Conservation (phyloP, 805 yeast genomes). For the Millerozyma miso region DNA sequence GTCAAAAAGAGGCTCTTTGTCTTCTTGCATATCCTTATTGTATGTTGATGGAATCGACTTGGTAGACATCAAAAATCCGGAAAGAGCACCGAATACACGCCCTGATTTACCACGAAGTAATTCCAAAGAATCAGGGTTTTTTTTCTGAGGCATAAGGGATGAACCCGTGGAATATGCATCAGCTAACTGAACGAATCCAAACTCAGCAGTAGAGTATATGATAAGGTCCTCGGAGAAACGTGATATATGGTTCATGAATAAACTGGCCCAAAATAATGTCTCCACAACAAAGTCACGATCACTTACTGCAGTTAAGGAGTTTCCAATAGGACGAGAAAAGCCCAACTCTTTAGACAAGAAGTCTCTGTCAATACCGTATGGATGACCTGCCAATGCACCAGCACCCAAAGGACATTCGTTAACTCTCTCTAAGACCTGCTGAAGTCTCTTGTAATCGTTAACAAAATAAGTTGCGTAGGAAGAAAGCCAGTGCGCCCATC, state of each 20-base stretch:
- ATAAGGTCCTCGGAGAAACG: constrained; percentile 92
- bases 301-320: constrained; percentile 92
- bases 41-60: constrained; percentile 98
- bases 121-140: constrained; percentile 95
- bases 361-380: constrained; percentile 97
- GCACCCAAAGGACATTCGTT: constrained; percentile 91
- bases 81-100: constrained; percentile 89
- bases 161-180: constrained; percentile 99
- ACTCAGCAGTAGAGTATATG: constrained; percentile 95
- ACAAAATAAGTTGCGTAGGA: constrained; percentile 92
- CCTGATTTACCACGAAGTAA: constrained; percentile 95
- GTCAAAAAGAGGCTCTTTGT: constrained; percentile 97
- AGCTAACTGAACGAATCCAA: constrained; percentile 87
- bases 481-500: constrained; percentile 98
- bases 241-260: constrained; percentile 94
- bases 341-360: constrained; percentile 76
- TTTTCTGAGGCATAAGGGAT: constrained; percentile 98
- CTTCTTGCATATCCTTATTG: constrained; percentile 98
- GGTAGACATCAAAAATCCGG: constrained; percentile 94
- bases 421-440: constrained; percentile 75
- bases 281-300: constrained; percentile 98
- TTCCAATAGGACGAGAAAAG: constrained; percentile 84
- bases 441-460: constrained; percentile 81
- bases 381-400: constrained; percentile 99
- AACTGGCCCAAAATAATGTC: constrained; percentile 89